Evolutionary conservation across 176 grass and related monocot genomes (phyloP).

Genomic region (Miscanthus lutarioriparius): DNA sequence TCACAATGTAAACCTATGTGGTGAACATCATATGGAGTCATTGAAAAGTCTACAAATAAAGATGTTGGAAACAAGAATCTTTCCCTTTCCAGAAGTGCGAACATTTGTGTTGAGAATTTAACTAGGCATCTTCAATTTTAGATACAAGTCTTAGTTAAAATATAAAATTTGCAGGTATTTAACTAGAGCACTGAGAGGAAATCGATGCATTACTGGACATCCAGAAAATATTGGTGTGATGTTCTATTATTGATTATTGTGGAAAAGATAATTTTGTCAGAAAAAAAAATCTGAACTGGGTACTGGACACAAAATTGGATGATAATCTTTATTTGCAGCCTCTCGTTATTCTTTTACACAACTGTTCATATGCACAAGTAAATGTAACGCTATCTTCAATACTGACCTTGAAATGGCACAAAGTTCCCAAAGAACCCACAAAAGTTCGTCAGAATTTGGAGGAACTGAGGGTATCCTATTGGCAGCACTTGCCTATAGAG

Average conservation of each 20-base stretch:
- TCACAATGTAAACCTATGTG: conserved; percentile 30
- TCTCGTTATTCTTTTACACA: conserved; percentile 19
- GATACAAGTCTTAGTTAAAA: conserved; percentile 17
- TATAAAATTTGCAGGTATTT: conserved; percentile 27
- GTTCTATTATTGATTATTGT: conserved; percentile 5
- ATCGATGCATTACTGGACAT: background rate
- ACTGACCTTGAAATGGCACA: conserved; percentile 91
- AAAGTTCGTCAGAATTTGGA: conserved; percentile 81
- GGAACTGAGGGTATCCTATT: conserved; percentile 67
- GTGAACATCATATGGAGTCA: conserved; percentile 6
- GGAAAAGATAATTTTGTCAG: background rate
- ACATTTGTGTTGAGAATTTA: conserved; percentile 8
- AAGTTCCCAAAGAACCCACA: conserved; percentile 97
- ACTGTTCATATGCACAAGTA: conserved; percentile 10
- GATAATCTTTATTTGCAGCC: background rate
- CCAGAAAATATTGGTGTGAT: background rate
- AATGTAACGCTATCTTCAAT: conserved; percentile 23
- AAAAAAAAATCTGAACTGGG: background rate
- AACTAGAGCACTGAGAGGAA: background rate
- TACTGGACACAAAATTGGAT: background rate
- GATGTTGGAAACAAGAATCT: conserved; percentile 10
- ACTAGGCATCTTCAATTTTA: conserved; percentile 15
- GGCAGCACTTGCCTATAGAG: conserved; percentile 71
- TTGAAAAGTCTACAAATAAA: conserved; percentile 8
- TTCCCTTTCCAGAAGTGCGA: background rate